These are phyloP conservation scores for Moringa oleifera DNA, from an alignment of 345 rosid species.

Conservation along the genomic window DNA sequence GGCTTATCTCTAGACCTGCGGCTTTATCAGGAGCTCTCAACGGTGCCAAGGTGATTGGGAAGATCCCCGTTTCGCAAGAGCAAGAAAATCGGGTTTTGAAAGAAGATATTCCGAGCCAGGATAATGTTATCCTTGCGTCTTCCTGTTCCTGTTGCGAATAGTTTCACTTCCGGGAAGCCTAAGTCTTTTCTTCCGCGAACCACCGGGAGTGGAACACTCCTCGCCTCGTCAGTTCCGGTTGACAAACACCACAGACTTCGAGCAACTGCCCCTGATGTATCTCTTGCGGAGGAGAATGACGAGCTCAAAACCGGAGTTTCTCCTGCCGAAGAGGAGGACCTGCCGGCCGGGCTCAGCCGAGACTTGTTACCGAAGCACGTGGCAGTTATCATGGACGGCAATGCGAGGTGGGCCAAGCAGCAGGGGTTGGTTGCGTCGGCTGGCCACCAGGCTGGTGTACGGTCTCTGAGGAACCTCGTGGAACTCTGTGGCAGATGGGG, in stretches of 20 bases:
- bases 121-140: slow-evolving; percentile 23
- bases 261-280: slow-evolving; percentile 10
- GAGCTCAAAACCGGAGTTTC: neutral
- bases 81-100: too few species aligned
- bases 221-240: neutral
- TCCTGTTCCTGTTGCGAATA: slow-evolving; percentile 2
- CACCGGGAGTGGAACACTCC: slow-evolving; percentile 1
- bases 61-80: too few species aligned
- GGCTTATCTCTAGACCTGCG: neutral
- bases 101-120: neutral
- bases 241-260: slow-evolving; percentile 8
- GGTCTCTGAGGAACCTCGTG: slow-evolving; percentile 49
- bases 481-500: slow-evolving; percentile 57
- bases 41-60: neutral
- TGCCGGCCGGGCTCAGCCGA: slow-evolving; percentile 42
- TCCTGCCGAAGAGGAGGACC: slow-evolving; percentile 15
- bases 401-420: slow-evolving; percentile 65
- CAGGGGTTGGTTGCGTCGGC: slow-evolving; percentile 41
- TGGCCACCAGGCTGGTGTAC: slow-evolving; percentile 68
- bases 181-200: slow-evolving; percentile 5
- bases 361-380: slow-evolving; percentile 72
- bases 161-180: slow-evolving; percentile 11
- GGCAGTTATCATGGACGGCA: slow-evolving; percentile 85
- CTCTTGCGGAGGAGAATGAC: slow-evolving; percentile 21
- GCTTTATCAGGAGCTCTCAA: neutral